Percentiles rank a stretch among this genome's conserved stretches.
Conservation (phyloP, 1,139 yeast species). For the Blastobotrys apis region DNA sequence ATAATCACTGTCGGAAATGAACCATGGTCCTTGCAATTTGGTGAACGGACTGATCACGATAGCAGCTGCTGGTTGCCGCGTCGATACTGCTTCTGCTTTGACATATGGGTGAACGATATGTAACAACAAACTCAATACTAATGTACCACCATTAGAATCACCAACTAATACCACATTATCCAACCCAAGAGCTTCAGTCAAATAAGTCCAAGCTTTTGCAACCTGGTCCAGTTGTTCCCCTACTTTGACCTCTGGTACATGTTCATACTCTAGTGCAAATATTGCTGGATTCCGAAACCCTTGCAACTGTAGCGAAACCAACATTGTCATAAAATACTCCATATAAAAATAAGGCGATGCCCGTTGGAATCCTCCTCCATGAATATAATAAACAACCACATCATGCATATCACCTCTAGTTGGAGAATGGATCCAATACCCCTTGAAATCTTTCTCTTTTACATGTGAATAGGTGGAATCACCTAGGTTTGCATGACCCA, state of each 20-base stretch:
- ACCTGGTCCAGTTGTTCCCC: slow-evolving; percentile 31
- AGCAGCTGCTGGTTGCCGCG: slow-evolving; percentile 36
- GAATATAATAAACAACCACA: slow-evolving; percentile 37
- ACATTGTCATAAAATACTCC: slow-evolving; percentile 39
- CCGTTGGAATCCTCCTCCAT: slow-evolving; percentile 36
- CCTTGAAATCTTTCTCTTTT: slow-evolving; percentile 24
- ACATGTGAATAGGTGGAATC: slow-evolving; percentile 20
- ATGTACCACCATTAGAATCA: slow-evolving; percentile 44
- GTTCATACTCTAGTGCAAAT: slow-evolving; percentile 36
- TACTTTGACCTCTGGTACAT: slow-evolving; percentile 27
- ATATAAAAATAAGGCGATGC: slow-evolving; percentile 37
- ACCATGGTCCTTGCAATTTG: slow-evolving; percentile 14
- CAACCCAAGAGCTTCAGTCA: slow-evolving; percentile 24
- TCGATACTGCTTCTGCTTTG: slow-evolving; percentile 17
- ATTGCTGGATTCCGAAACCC: slow-evolving; percentile 45
- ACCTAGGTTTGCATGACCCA: slow-evolving; percentile 29
- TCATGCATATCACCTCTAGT: slow-evolving; percentile 33
- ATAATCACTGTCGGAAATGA: slow-evolving; percentile 25
- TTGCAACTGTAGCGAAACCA: slow-evolving; percentile 39
- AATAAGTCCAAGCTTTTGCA: slow-evolving; percentile 33
- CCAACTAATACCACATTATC: slow-evolving; percentile 38
- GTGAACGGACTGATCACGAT: slow-evolving; percentile 41
- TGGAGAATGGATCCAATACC: slow-evolving; percentile 38
- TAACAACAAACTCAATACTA: slow-evolving; percentile 37
- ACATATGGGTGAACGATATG: slow-evolving; percentile 33